Conservation (phyloP, 192 early-diverging fungal species). For the Gaertneriomyces semiglobifer region DNA sequence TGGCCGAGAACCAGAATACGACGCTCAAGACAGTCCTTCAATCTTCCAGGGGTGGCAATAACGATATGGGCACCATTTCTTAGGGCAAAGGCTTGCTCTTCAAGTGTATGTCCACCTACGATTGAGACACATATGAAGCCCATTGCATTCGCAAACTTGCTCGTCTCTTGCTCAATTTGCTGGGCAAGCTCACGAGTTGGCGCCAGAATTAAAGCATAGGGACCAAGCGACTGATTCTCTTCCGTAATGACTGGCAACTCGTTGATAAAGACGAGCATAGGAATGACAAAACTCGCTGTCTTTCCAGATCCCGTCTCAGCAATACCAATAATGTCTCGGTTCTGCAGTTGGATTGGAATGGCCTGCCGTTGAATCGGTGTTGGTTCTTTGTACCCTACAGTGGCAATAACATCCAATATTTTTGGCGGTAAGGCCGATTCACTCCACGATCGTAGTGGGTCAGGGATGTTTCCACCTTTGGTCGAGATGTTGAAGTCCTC, state of each 20-base stretch:
- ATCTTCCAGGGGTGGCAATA: constrained; percentile 96
- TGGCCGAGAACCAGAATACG: constrained; percentile 87
- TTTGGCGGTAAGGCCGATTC: constrained; percentile 71
- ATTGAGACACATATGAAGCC: constrained; percentile 74
- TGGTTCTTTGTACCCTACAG: constrained; percentile 89
- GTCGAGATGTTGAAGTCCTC: constrained; percentile 96
- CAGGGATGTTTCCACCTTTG: constrained; percentile 90
- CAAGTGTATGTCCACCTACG: constrained; percentile 71
- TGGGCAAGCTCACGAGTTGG: constrained; percentile 96
- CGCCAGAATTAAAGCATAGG: constrained; percentile 91
- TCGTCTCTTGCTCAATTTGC: constrained; percentile 91
- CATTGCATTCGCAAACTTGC: constrained; percentile 84
- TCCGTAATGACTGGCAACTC: constrained; percentile 74
- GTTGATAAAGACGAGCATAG: constrained; percentile 87
- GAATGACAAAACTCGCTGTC: constrained; percentile 93
- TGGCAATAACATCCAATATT: constrained; percentile 72
- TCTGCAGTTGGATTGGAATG: constrained; percentile 91
- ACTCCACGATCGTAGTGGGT: constrained; percentile 82
- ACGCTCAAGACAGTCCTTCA: constrained; percentile 87
- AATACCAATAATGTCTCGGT: constrained; percentile 62
- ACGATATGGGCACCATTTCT: constrained; percentile 91
- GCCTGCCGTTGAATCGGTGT: constrained; percentile 97
- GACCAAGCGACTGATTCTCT: constrained; percentile 77
- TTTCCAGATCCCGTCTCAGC: constrained; percentile 86
- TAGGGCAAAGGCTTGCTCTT: constrained; percentile 85